Percentiles rank a stretch among this genome's conserved stretches.
phyloP scores from a whole-genome alignment of 192 early-diverging fungal species.

The Backusella circina region DNA sequence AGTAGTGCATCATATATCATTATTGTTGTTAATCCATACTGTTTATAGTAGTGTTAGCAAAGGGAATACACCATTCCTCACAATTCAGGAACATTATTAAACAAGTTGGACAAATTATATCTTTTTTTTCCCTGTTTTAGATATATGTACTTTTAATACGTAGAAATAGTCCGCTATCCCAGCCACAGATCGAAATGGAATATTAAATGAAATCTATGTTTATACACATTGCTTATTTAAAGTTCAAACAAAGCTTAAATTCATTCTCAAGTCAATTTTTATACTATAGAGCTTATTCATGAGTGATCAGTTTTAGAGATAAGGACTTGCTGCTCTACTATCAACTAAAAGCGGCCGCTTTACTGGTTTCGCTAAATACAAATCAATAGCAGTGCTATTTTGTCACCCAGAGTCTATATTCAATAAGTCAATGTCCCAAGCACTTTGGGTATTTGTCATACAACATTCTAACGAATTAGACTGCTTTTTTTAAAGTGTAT shows the following conservation, averaged over 20 bases:
- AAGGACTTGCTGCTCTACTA: too few relatives aligned
- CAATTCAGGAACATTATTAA: background rate
- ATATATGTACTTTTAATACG: background rate
- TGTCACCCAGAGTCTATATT: too few relatives aligned
- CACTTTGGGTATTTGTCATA: too few relatives aligned
- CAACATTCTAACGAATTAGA: too few relatives aligned
- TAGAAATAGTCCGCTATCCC: background rate
- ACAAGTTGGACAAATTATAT: background rate
- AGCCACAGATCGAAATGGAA: background rate
- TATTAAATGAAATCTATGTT: background rate
- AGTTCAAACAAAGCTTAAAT: background rate
- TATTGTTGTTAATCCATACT: background rate
- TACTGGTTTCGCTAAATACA: too few relatives aligned
- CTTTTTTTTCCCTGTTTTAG: background rate
- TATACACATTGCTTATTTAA: background rate
- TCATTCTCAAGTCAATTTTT: background rate
- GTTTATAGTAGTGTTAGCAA: background rate
- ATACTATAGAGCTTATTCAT: too few relatives aligned
- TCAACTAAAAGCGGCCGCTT: too few relatives aligned
- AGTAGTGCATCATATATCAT: too few relatives aligned
- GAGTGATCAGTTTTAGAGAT: too few relatives aligned
- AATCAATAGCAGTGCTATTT: too few relatives aligned
- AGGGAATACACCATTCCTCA: background rate
- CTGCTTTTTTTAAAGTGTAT: too few relatives aligned
- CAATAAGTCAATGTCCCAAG: too few relatives aligned